Percentiles rank a stretch among this genome's conserved stretches.
These are phyloP conservation scores for Globisporangium parvum DNA, from an alignment of 352 stramenopile species.

Conservation along the genomic window DNA sequence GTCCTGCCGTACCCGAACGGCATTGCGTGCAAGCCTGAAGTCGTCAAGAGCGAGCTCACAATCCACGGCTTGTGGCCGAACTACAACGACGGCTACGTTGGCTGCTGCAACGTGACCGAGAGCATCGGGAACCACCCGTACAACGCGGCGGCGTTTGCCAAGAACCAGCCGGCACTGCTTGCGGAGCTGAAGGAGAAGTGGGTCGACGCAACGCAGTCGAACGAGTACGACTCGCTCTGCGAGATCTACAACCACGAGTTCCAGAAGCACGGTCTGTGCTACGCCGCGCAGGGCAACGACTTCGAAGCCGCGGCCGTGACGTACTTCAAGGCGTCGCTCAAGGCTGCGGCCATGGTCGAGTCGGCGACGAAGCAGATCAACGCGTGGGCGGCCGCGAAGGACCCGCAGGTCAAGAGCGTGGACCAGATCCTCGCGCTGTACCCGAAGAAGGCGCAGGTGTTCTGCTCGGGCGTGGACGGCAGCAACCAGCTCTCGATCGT, in stretches of 20 bases:
- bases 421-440: constrained; percentile 12
- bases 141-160: constrained; percentile 34
- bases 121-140: constrained; percentile 52
- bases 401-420: constrained; percentile 5
- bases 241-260: constrained; percentile 87
- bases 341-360: constrained; percentile 9
- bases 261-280: constrained; percentile 86
- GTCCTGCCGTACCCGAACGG: constrained; percentile 57
- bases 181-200: constrained; percentile 53
- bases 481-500: constrained; percentile 18
- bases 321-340: constrained; percentile 18
- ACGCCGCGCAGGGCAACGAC: constrained; percentile 27
- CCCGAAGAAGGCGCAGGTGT: constrained; percentile 16
- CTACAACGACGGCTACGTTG: constrained; percentile 67
- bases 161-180: constrained; percentile 44
- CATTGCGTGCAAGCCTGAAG: constrained; percentile 34
- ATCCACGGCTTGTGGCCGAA: constrained; percentile 79
- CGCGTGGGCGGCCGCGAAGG: constrained; percentile 8
- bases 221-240: constrained; percentile 37
- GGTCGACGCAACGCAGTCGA: constrained; percentile 26
- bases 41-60: constrained; percentile 50
- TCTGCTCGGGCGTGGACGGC: constrained; percentile 17
- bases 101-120: constrained; percentile 60
- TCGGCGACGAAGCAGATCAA: constrained; percentile 14
- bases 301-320: constrained; percentile 12